phyloP scores from a whole-genome alignment of 2,329 filamentous ascomycete genomes.

The Xylariales sp. region DNA sequence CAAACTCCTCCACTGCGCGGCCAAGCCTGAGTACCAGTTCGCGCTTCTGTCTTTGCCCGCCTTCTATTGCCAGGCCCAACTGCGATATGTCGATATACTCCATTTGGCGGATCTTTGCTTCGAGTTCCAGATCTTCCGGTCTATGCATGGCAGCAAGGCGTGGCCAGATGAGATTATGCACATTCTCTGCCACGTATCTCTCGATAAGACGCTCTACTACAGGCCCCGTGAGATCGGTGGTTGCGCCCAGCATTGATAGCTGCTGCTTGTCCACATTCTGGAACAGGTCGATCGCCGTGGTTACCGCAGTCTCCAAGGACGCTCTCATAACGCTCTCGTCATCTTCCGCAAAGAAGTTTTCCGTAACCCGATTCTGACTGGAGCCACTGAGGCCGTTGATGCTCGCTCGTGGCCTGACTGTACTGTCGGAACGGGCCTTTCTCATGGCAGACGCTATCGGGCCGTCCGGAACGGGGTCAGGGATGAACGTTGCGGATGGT shows the following conservation, averaged over 20 bases:
- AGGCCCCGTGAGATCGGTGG: conserved; percentile 88
- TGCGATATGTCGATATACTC: conserved; percentile 91
- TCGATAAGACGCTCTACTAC: conserved; percentile 93
- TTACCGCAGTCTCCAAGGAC: conserved; percentile 87
- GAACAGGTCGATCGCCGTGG: conserved; percentile 90
- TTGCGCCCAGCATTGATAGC: conserved; percentile 83
- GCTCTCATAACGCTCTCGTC: conserved; percentile 88
- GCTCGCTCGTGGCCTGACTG: conserved; percentile 27
- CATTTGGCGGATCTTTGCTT: conserved; percentile 89
- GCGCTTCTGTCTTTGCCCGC: conserved; percentile 72
- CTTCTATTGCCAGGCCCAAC: conserved; percentile 81
- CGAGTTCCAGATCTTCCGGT: conserved; percentile 80
- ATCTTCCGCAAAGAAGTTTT: conserved; percentile 74
- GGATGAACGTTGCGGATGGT: conserved; percentile 56
- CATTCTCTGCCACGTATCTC: conserved; percentile 87
- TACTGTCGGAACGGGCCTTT: conserved; percentile 49
- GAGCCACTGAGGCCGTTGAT: conserved; percentile 29
- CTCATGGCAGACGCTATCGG: conserved; percentile 52
- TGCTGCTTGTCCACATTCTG: conserved; percentile 95
- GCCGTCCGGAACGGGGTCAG: conserved; percentile 54
- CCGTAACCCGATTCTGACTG: conserved; percentile 43
- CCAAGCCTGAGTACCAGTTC: conserved; percentile 74
- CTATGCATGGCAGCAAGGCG: conserved; percentile 73
- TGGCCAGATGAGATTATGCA: conserved; percentile 86
- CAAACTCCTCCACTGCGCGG: conserved; percentile 82